Percentiles rank a stretch among this genome's conserved stretches.
Conservation (phyloP, 495 filamentous ascomycete genomes). For the Talaromyces nanjingensis region DNA sequence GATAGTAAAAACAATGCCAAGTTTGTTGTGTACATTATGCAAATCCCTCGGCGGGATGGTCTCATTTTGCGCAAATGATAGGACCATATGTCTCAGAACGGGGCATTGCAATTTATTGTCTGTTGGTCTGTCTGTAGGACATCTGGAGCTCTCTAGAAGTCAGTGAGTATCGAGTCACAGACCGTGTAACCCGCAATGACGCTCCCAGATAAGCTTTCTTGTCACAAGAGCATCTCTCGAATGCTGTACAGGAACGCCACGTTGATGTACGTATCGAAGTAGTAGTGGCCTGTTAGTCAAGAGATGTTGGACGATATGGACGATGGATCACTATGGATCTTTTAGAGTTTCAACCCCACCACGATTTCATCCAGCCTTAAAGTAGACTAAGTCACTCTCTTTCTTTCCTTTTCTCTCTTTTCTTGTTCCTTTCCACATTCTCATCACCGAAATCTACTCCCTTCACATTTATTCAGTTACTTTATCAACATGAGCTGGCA, state of each 20-base stretch:
- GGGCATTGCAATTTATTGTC: background rate
- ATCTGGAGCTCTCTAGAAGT: background rate
- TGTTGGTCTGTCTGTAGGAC: background rate
- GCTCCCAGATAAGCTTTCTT: background rate
- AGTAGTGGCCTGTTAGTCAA: background rate
- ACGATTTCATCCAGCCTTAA: slow-evolving; percentile 1
- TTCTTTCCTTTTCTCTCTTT: slow-evolving; percentile 11
- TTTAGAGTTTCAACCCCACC: slow-evolving; percentile 1
- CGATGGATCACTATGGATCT: background rate
- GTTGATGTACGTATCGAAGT: background rate
- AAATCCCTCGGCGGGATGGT: background rate
- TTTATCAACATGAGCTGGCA: slow-evolving; percentile 30
- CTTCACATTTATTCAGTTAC: background rate
- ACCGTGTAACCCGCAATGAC: background rate
- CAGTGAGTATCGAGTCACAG: background rate
- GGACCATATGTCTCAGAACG: background rate
- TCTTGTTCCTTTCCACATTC: slow-evolving; percentile 6
- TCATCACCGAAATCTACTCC: slow-evolving; percentile 3
- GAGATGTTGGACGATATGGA: background rate
- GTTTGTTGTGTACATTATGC: background rate
- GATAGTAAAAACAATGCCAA: background rate
- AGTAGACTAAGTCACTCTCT: background rate
- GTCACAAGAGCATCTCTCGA: background rate
- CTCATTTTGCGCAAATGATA: slow-evolving; percentile 2
- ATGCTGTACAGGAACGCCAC: background rate